Base-by-base conservation (phyloP, 331 rosid genomes). In the Malus hybrid region DNA sequence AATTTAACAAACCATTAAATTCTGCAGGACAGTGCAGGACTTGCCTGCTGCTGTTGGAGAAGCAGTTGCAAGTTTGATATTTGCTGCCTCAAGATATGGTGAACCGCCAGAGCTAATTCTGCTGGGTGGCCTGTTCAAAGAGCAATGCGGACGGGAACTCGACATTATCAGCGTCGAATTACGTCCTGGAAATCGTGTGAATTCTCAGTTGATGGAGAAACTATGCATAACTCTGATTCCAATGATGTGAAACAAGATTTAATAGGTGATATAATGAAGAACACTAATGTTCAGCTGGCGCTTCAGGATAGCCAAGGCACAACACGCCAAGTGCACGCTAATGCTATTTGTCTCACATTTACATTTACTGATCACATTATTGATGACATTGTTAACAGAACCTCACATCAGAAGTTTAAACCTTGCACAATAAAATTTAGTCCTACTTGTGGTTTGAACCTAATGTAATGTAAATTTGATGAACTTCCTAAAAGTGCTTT, bases 51-150 rank as follows among this genome's bases (percentile, higher is more conserved):
- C 36, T 33, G 75, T 33, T 56, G 52, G n/a, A 10, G 82, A 78
- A 79, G 85, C 85, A 19, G 11, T 71, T 13, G 81, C 81, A 13
- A 84, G 78, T 75, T 34, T 84, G 74, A 66, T 66, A 66, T 84
- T 52, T 78, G 76, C 77, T 70, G 83, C 74, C 57, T 84, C 77
- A 53, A 81, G 85, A 67, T 78, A 65, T 71, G 85, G 77, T 53
- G 88, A 81, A 28, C 20, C 81, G 68, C 77, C 81, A 19, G 77
- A 65, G 56, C 75, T 78, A n/a, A 34, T 13, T 14, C 6, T 6
- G 10, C 8, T 78, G 22, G 69, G 81, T 7, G 26, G 76, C 62
- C 44, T 66, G 48, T 78, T 78, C 42, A 75, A 36, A 56, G 76
- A 78, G 7, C 66, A 46, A 61, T 81, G 36, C 71, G 85, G 83